These are phyloP conservation scores for Quercus aquifolioides DNA, from an alignment of 306 rosid species.

Conservation along the genomic window DNA sequence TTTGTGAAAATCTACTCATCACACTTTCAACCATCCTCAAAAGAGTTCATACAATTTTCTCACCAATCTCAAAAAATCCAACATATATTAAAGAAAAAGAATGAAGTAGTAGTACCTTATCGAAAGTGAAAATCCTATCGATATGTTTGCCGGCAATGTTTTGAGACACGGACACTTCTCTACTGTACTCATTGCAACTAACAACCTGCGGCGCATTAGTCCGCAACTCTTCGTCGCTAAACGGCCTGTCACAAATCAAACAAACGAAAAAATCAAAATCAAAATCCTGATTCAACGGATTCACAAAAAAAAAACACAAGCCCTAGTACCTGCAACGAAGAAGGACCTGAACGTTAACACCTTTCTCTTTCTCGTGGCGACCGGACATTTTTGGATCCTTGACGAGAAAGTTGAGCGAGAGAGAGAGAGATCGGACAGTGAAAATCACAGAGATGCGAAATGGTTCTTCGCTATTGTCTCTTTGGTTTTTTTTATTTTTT, in stretches of 20 bases:
- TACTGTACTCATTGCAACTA: slow-evolving; percentile 66
- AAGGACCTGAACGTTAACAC: slow-evolving; percentile 94
- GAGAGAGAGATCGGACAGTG: slow-evolving; percentile 36
- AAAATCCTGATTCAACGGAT: background rate
- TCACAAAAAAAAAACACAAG: background rate
- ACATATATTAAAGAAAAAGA: no score
- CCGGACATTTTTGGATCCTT: slow-evolving; percentile 52
- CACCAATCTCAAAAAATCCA: no score
- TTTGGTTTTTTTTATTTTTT: background rate
- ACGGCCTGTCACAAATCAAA: slow-evolving; percentile 46
- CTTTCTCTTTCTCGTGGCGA: slow-evolving; percentile 88
- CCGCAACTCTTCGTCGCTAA: slow-evolving; percentile 87
- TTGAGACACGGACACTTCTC: slow-evolving; percentile 89
- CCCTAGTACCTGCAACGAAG: slow-evolving; percentile 82
- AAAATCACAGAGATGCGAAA: slow-evolving; percentile 11
- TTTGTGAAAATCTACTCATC: background rate
- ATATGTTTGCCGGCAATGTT: slow-evolving; percentile 87
- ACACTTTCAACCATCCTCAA: background rate
- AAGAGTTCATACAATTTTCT: background rate
- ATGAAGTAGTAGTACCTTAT: slow-evolving; percentile 48
- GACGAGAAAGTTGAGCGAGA: slow-evolving; percentile 1
- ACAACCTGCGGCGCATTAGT: slow-evolving; percentile 87
- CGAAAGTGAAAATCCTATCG: slow-evolving; percentile 85
- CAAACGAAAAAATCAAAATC: background rate
- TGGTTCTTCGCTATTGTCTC: background rate